Percentiles rank a stretch among this genome's conserved stretches.
Evolutionary conservation across 352 stramenopile genomes (phyloP).

Genomic region (Pythium vanterpoolii): DNA sequence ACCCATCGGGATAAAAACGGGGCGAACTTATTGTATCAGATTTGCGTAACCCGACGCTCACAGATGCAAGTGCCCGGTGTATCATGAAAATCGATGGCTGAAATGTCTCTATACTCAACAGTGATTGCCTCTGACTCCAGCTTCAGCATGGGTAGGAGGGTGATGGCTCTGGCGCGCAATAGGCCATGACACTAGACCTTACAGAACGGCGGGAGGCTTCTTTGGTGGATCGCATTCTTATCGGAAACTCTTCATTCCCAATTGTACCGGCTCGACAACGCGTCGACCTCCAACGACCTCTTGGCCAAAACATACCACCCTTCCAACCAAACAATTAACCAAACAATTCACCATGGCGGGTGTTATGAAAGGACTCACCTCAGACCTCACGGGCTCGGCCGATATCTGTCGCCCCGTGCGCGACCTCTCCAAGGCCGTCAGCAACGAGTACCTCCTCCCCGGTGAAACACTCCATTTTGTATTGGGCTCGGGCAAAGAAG

Average conservation of each 20-base stretch:
- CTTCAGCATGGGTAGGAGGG: too few species aligned
- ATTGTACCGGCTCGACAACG: not conserved
- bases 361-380: constrained; percentile 5
- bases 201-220: too few species aligned
- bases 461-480: constrained; percentile 48
- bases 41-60: not conserved
- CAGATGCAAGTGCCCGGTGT: too few species aligned
- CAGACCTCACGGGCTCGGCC: constrained; percentile 11
- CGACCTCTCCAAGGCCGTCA: constrained; percentile 43
- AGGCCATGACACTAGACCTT: too few species aligned
- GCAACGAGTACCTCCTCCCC: constrained; percentile 44
- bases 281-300: too few species aligned
- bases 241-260: not conserved
- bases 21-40: not conserved
- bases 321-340: not conserved
- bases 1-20: constrained; percentile 5
- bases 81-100: too few species aligned
- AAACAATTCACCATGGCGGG: not conserved
- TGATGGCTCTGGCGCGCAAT: too few species aligned
- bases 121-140: too few species aligned
- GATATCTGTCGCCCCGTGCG: constrained; percentile 23
- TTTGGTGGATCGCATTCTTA: not conserved
- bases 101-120: too few species aligned
- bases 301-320: too few species aligned
- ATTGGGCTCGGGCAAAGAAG: constrained; percentile 49